phyloP scores from a whole-genome alignment of 1,284 basidiomycete genomes.

The Amylostereum chailletii region DNA sequence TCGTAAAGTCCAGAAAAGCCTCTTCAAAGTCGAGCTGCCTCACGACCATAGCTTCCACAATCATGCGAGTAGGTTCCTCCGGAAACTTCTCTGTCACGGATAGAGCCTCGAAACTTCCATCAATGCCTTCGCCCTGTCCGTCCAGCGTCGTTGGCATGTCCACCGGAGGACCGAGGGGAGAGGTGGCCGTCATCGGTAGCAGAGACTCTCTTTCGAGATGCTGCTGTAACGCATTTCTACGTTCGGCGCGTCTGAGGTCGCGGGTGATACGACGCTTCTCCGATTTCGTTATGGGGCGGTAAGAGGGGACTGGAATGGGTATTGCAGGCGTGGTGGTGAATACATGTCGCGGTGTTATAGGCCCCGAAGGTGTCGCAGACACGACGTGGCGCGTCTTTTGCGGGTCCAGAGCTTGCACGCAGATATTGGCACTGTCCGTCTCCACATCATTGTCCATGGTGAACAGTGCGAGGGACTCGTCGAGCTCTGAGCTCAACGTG shows the following conservation, averaged over 20 bases:
- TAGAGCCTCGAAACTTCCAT: not conserved
- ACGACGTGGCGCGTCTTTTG: slow-evolving; percentile 7
- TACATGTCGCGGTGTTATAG: not conserved
- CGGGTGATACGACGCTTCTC: slow-evolving; percentile 36
- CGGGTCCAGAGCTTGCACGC: slow-evolving; percentile 9
- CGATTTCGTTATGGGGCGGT: slow-evolving; percentile 21
- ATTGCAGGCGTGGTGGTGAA: not conserved
- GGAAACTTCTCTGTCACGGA: not conserved
- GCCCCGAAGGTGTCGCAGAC: not conserved
- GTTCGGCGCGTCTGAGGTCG: slow-evolving; percentile 38
- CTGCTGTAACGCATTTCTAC: slow-evolving; percentile 21
- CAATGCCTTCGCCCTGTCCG: not conserved
- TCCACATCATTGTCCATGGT: slow-evolving; percentile 40
- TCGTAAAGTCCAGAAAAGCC: slow-evolving; percentile 56
- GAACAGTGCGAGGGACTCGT: slow-evolving; percentile 31
- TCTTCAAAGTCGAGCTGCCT: slow-evolving; percentile 66
- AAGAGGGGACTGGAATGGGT: slow-evolving; percentile 15
- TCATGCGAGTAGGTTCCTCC: slow-evolving; percentile 33
- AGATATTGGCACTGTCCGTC: slow-evolving; percentile 21
- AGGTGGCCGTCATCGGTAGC: not conserved
- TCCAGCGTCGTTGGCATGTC: not conserved
- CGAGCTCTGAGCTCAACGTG: slow-evolving; percentile 17
- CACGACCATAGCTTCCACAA: slow-evolving; percentile 74
- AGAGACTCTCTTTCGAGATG: not conserved
- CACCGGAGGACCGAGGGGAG: not conserved